Evolutionary conservation across 2,329 filamentous ascomycete species (phyloP).

Genomic region (Alternaria triticimaculans): DNA sequence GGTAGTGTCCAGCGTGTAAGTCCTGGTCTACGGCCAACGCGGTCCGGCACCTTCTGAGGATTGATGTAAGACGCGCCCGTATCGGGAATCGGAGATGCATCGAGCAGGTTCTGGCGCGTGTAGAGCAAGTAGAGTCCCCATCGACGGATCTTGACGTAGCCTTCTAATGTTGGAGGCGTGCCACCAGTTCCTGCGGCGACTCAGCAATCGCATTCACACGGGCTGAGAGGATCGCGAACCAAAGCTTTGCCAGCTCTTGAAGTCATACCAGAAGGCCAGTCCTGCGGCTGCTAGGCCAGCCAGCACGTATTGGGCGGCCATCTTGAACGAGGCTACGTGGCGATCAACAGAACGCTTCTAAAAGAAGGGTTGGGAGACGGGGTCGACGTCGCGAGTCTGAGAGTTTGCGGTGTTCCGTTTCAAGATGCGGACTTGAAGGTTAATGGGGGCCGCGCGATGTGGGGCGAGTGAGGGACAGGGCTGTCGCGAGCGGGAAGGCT

Average conservation of each 20-base stretch:
- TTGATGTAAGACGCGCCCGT: constrained; percentile 34
- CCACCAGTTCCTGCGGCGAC: constrained; percentile 35
- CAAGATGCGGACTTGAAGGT: neutral
- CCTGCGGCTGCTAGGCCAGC: constrained; percentile 18
- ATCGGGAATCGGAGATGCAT: constrained; percentile 31
- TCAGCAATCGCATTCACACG: constrained; percentile 3
- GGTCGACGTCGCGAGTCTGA: neutral
- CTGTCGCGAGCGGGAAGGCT: neutral
- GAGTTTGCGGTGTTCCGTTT: neutral
- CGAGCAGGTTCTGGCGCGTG: constrained; percentile 32
- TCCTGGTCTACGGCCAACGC: constrained; percentile 25
- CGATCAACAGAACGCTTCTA: neutral
- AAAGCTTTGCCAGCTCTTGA: constrained; percentile 32
- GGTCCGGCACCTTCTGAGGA: constrained; percentile 24
- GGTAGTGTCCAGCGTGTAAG: constrained; percentile 41
- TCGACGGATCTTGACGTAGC: constrained; percentile 38
- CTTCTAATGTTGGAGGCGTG: constrained; percentile 38
- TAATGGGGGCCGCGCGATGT: neutral
- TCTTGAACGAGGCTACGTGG: neutral
- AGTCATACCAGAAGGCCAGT: constrained; percentile 29
- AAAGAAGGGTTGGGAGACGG: neutral
- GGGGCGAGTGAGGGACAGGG: neutral
- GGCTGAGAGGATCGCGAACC: constrained; percentile 8
- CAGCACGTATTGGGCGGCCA: constrained; percentile 15
- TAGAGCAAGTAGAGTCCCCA: constrained; percentile 40